Conservation (phyloP, 2,329 filamentous ascomycete genomes). For the Teratosphaeria destructans region DNA sequence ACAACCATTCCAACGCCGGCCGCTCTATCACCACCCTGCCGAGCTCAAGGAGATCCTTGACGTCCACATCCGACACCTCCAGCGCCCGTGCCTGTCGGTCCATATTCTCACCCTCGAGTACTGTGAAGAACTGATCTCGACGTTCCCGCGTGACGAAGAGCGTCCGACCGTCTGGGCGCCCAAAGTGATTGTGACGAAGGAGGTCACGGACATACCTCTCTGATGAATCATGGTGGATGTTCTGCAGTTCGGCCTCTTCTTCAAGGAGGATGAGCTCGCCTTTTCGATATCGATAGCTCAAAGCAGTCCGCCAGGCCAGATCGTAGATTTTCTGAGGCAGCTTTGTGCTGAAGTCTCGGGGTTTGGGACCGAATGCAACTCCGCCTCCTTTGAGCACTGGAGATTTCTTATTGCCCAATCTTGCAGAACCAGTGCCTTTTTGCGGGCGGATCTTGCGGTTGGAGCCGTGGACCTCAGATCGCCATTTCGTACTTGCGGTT, state of each 20-base stretch:
- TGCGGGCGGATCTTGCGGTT: constrained; percentile 72
- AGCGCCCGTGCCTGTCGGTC: constrained; percentile 53
- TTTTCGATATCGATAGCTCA: constrained; percentile 80
- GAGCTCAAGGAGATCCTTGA: constrained; percentile 84
- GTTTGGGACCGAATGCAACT: constrained; percentile 80
- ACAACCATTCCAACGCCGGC: constrained; percentile 62
- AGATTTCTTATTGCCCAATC: constrained; percentile 69
- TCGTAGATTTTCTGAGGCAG: constrained; percentile 89
- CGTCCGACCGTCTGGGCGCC: constrained; percentile 55
- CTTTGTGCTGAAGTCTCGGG: constrained; percentile 76
- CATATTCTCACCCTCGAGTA: constrained; percentile 52
- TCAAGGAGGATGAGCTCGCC: constrained; percentile 82
- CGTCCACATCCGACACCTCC: constrained; percentile 70
- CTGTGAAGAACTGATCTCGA: constrained; percentile 54
- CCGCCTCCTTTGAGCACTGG: constrained; percentile 78
- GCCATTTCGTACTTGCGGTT: constrained; percentile 72
- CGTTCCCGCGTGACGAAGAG: constrained; percentile 59
- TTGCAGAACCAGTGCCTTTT: constrained; percentile 74
- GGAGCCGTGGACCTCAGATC: constrained; percentile 74
- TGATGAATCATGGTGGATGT: constrained; percentile 33
- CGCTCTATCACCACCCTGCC: constrained; percentile 81
- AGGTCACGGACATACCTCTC: constrained; percentile 57
- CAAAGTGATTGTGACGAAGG: constrained; percentile 61
- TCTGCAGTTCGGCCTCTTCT: constrained; percentile 60
- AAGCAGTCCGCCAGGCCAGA: constrained; percentile 84